Conservation (phyloP, 139 green algal species). For the Trebouxia sp. region DNA sequence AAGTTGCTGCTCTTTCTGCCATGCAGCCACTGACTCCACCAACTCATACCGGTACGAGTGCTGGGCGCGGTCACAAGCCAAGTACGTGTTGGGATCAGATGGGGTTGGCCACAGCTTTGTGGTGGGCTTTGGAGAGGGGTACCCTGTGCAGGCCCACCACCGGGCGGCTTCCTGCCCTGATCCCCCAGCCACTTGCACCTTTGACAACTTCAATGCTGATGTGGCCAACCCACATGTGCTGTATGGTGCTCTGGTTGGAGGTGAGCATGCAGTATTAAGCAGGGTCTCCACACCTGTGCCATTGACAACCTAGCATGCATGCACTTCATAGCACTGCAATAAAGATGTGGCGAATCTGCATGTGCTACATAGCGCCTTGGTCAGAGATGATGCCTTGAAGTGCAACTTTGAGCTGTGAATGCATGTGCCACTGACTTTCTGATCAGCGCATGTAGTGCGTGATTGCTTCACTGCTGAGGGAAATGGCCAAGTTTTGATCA, state of each 20-base stretch:
- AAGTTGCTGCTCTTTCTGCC: background rate
- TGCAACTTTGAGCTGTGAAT: no score
- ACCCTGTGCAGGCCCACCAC: conserved; percentile 49
- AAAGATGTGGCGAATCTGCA: no score
- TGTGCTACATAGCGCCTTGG: no score
- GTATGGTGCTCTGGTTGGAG: conserved; percentile 51
- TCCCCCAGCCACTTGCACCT: conserved; percentile 46
- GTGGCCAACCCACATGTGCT: conserved; percentile 49
- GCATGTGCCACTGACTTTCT: no score
- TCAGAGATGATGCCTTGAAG: no score
- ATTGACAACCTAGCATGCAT: no score
- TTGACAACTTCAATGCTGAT: conserved; percentile 39
- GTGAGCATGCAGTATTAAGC: conserved; percentile 2
- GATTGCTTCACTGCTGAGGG: no score
- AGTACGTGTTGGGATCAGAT: conserved; percentile 36
- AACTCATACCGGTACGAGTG: conserved; percentile 20
- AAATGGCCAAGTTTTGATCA: no score
- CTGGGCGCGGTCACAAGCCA: conserved; percentile 31
- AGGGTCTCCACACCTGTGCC: no score
- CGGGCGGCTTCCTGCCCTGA: conserved; percentile 51
- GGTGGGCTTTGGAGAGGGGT: conserved; percentile 48
- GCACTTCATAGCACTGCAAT: no score
- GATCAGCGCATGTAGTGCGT: no score
- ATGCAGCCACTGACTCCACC: conserved; percentile 21
- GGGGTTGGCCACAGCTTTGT: conserved; percentile 45